phyloP scores from a whole-genome alignment of 2,329 filamentous ascomycete species.

The Tothia fuscella region DNA sequence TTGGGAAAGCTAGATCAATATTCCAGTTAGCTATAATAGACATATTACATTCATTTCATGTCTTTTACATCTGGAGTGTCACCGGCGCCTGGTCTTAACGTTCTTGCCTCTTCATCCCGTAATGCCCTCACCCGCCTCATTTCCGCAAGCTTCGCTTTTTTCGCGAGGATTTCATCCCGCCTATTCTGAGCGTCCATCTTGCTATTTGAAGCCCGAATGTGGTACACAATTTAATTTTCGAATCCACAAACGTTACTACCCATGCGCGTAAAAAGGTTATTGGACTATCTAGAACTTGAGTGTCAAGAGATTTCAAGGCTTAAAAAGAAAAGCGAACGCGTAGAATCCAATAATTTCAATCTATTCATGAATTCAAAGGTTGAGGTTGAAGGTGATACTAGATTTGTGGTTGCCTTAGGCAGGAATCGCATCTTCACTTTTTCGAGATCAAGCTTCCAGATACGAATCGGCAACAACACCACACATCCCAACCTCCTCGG shows the following conservation, averaged over 20 bases:
- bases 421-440: not conserved
- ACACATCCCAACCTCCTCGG: too few relatives aligned
- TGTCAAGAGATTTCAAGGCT: too few relatives aligned
- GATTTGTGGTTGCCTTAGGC: not conserved
- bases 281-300: not conserved
- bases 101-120: constrained; percentile 62
- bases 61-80: constrained; percentile 3
- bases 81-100: constrained; percentile 51
- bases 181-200: constrained; percentile 52
- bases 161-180: constrained; percentile 90
- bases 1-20: constrained; percentile 44
- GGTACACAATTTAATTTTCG: not conserved
- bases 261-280: too few relatives aligned
- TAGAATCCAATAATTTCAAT: too few relatives aligned
- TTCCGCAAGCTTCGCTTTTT: constrained; percentile 94
- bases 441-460: too few relatives aligned
- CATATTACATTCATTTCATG: too few relatives aligned
- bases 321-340: too few relatives aligned
- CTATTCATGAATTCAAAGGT: too few relatives aligned
- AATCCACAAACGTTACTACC: too few relatives aligned
- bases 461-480: too few relatives aligned
- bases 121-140: constrained; percentile 85
- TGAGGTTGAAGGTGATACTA: too few relatives aligned
- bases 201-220: not conserved
- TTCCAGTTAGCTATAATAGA: too few relatives aligned